Evolutionary conservation across 2,329 filamentous ascomycete genomes (phyloP).

Genomic region (Fusarium marasasianum): DNA sequence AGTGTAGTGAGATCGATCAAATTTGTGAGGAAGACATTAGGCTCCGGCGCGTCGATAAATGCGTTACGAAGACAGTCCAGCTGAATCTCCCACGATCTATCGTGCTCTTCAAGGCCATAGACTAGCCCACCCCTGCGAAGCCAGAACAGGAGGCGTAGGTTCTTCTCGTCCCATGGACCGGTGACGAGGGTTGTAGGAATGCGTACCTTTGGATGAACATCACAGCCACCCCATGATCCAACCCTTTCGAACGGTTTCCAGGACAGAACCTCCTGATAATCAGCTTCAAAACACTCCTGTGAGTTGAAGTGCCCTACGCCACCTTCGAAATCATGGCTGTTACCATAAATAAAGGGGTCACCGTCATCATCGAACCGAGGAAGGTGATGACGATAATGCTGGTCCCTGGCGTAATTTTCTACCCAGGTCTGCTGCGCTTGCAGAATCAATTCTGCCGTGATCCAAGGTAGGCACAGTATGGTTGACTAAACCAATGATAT

Average conservation of each 20-base stretch:
- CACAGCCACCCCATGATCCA: slow-evolving; percentile 40
- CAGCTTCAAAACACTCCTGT: slow-evolving; percentile 49
- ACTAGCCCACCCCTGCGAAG: slow-evolving; percentile 52
- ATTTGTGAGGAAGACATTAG: slow-evolving; percentile 44
- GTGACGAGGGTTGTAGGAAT: slow-evolving; percentile 53
- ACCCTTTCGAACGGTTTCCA: slow-evolving; percentile 37
- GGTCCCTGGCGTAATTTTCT: slow-evolving; percentile 48
- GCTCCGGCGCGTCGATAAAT: slow-evolving; percentile 42
- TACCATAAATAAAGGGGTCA: slow-evolving; percentile 9
- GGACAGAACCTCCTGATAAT: slow-evolving; percentile 44
- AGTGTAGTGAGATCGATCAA: slow-evolving; percentile 45
- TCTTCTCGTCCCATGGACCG: slow-evolving; percentile 54
- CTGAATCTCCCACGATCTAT: slow-evolving; percentile 54
- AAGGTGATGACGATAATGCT: slow-evolving; percentile 48
- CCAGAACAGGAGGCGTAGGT: slow-evolving; percentile 57
- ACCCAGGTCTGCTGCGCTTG: slow-evolving; percentile 60
- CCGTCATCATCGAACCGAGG: slow-evolving; percentile 22
- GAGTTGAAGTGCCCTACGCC: slow-evolving; percentile 46
- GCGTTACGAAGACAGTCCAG: slow-evolving; percentile 50
- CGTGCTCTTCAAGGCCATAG: slow-evolving; percentile 38
- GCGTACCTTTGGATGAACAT: slow-evolving; percentile 52
- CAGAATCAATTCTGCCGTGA: slow-evolving; percentile 56
- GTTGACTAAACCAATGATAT: slow-evolving; percentile 48
- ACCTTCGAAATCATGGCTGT: slow-evolving; percentile 35
- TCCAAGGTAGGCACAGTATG: slow-evolving; percentile 57